A percentile compares a stretch with the other conserved stretches of the same genome.
phyloP scores from a whole-genome alignment of 768 basidiomycete species.

The Pisolithus sp. region DNA sequence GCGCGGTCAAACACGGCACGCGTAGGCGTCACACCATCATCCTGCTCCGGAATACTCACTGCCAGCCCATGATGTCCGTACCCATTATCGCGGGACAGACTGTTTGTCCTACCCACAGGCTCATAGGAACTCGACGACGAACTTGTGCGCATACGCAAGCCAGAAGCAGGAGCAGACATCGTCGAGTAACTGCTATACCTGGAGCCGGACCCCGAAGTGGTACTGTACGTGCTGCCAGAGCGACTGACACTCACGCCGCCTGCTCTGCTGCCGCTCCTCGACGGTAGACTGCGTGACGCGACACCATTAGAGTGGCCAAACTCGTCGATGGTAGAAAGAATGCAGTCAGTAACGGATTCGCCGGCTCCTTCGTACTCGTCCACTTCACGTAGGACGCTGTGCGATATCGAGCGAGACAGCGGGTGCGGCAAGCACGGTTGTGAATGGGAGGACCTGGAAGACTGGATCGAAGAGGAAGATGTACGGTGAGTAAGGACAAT shows the following conservation, averaged over 20 bases:
- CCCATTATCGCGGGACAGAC: neutral
- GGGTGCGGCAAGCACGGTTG: conserved; percentile 11
- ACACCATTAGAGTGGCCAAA: neutral
- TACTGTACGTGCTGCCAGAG: neutral
- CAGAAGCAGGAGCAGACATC: conserved; percentile 1
- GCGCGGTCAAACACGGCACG: conserved; percentile 23
- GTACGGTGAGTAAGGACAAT: conserved; percentile 45
- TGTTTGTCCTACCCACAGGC: conserved; percentile 10
- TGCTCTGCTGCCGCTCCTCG: neutral
- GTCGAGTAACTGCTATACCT: neutral
- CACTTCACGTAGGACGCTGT: conserved; percentile 24
- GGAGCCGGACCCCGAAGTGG: neutral
- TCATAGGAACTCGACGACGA: conserved; percentile 17
- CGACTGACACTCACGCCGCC: neutral
- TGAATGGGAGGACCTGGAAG: conserved; percentile 11
- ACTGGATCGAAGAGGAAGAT: conserved; percentile 38
- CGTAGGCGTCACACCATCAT: conserved; percentile 25
- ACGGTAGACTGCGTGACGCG: neutral
- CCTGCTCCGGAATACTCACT: conserved; percentile 24
- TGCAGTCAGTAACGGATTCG: neutral
- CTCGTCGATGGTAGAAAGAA: neutral
- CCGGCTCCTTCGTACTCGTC: conserved; percentile 15
- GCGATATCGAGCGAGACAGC: conserved; percentile 23
- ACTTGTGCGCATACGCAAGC: neutral
- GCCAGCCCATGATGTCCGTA: conserved; percentile 13